phyloP scores from a whole-genome alignment of 2,329 filamentous ascomycete species.

The Ascochyta viciae-villosae region DNA sequence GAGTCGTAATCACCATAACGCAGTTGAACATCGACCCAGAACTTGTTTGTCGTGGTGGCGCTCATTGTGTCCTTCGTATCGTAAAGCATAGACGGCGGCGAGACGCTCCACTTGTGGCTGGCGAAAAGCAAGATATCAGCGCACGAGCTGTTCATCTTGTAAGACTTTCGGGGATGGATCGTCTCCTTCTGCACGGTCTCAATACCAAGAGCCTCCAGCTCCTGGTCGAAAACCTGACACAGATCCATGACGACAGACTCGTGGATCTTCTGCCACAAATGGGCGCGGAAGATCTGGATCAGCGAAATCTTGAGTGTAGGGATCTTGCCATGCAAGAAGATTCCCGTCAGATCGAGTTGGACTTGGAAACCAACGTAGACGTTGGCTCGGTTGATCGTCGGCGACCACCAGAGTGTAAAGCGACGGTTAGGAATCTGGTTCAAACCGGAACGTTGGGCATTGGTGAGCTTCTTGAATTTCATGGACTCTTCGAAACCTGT shows the following conservation, averaged over 20 bases:
- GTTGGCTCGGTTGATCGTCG: constrained; percentile 90
- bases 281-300: constrained; percentile 98
- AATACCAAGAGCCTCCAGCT: constrained; percentile 92
- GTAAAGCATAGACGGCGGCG: constrained; percentile 87
- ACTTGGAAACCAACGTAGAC: constrained; percentile 99
- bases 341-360: constrained; percentile 95
- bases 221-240: constrained; percentile 97
- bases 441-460: constrained; percentile 93
- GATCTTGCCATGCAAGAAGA: constrained; percentile 99
- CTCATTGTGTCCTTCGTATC: constrained; percentile 97
- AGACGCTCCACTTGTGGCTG: constrained; percentile 99
- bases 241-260: constrained; percentile 99
- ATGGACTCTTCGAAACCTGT: constrained; percentile 62
- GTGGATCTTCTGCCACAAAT: constrained; percentile 99
- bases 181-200: constrained; percentile 99
- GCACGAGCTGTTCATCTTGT: constrained; percentile 99
- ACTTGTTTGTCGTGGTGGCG: constrained; percentile 95
- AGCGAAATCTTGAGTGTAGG: constrained; percentile 97
- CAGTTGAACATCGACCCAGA: constrained; percentile 97
- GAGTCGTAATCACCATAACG: constrained; percentile 98
- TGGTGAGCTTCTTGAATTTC: constrained; percentile 99
- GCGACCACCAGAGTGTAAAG: constrained; percentile 97
- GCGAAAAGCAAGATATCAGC: constrained; percentile 97
- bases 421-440: constrained; percentile 99
- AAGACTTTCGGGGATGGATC: constrained; percentile 97